Conservation (phyloP, 1,284 basidiomycete species). For the Fomitiporia mediterranea region DNA sequence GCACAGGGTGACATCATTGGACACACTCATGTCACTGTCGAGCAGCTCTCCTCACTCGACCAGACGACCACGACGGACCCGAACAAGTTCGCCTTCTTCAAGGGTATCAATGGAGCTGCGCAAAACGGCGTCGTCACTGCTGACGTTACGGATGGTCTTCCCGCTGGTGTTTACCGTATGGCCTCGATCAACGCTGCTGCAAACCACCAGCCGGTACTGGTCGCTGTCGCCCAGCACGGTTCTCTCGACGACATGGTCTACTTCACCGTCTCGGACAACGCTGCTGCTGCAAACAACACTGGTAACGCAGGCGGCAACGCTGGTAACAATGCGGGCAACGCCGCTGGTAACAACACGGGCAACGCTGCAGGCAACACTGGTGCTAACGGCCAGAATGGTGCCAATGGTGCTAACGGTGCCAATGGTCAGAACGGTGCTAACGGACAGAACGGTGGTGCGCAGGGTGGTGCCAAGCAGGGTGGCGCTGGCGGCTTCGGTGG, state of each 20-base stretch:
- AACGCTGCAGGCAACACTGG: not conserved
- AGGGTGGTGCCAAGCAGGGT: not conserved
- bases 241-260: constrained; percentile 54
- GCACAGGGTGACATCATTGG: constrained; percentile 48
- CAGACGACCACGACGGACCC: constrained; percentile 53
- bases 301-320: constrained; percentile 17
- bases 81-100: constrained; percentile 61
- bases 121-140: constrained; percentile 46
- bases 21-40: constrained; percentile 63
- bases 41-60: constrained; percentile 43
- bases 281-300: constrained; percentile 16
- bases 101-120: constrained; percentile 51
- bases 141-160: constrained; percentile 51
- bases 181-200: constrained; percentile 53
- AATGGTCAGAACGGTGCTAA: not conserved
- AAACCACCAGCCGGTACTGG: constrained; percentile 65
- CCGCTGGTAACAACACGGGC: not conserved
- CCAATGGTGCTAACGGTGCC: constrained; percentile 10
- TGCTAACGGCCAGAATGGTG: constrained; percentile 12
- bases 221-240: constrained; percentile 58
- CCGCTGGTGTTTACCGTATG: constrained; percentile 56
- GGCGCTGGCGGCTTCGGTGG: no score
- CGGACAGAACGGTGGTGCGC: constrained; percentile 4
- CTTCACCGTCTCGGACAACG: constrained; percentile 33
- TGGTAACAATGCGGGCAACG: not conserved